A percentile compares a stretch with the other conserved stretches of the same genome.
Evolutionary conservation across 106 monocot species (phyloP).

Genomic region (Dioscorea dumetorum): DNA sequence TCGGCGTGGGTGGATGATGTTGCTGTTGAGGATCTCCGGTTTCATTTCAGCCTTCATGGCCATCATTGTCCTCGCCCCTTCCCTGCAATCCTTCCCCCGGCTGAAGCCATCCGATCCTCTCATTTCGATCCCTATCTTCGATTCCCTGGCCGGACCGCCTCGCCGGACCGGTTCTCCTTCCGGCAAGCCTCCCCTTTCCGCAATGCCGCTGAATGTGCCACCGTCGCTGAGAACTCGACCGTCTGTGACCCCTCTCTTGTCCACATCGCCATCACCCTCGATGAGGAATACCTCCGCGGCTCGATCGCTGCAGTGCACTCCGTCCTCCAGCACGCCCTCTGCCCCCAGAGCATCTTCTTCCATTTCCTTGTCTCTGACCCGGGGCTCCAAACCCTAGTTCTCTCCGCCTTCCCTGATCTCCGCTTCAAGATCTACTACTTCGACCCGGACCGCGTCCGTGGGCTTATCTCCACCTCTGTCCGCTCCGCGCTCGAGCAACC

Average conservation of each 20-base stretch:
- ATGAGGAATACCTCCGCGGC: constrained; percentile 78
- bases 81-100: constrained; percentile 89
- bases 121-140: constrained; percentile 45
- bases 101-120: constrained; percentile 90
- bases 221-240: constrained; percentile 11
- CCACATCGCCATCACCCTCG: constrained; percentile 92
- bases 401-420: constrained; percentile 65
- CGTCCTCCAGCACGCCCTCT: constrained; percentile 62
- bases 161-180: constrained; percentile 22
- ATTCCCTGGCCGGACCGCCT: constrained; percentile 12
- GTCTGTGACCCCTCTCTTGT: constrained; percentile 71
- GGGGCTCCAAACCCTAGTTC: constrained; percentile 52
- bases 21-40: constrained; percentile 65
- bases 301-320: constrained; percentile 98
- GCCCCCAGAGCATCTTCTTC: constrained; percentile 94
- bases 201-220: constrained; percentile 74
- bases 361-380: constrained; percentile 76
- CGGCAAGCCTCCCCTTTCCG: constrained; percentile 45
- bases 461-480: constrained; percentile 83
- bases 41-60: constrained; percentile 60
- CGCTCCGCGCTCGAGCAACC: constrained; percentile 95
- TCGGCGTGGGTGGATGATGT: constrained; percentile 46
- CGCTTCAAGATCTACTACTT: constrained; percentile 81
- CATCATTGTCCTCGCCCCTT: constrained; percentile 70
- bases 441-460: constrained; percentile 66